These are phyloP conservation scores for Clonostachys chloroleuca DNA, from an alignment of 2,329 filamentous ascomycete genomes.

Conservation along the genomic window DNA sequence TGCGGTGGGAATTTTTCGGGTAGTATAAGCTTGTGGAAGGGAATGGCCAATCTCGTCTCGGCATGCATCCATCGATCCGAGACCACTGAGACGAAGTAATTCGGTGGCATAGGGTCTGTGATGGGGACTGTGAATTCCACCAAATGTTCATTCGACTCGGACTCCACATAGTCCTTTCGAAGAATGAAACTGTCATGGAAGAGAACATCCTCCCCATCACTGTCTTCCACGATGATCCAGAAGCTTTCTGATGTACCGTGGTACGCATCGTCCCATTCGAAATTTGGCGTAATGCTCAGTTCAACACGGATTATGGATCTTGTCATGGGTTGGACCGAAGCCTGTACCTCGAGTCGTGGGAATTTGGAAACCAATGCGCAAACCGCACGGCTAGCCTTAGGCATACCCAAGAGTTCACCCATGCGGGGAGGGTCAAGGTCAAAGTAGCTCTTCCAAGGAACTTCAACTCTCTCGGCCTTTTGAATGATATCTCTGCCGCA, in stretches of 20 bases:
- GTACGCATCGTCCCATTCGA: conserved; percentile 88
- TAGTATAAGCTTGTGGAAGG: conserved; percentile 90
- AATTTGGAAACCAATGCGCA: conserved; percentile 89
- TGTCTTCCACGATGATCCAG: conserved; percentile 97
- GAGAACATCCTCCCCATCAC: conserved; percentile 91
- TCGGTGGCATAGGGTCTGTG: conserved; percentile 94
- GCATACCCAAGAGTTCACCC: conserved; percentile 89
- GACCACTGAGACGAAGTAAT: conserved; percentile 94
- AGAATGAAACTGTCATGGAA: conserved; percentile 94
- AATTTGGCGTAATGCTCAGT: conserved; percentile 87
- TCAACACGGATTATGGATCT: conserved; percentile 89
- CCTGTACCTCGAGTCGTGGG: conserved; percentile 86
- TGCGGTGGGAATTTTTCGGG: conserved; percentile 95
- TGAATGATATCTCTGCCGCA: conserved; percentile 83
- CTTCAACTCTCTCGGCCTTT: conserved; percentile 92
- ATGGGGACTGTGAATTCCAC: conserved; percentile 97
- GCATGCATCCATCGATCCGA: conserved; percentile 99
- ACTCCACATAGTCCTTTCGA: conserved; percentile 79
- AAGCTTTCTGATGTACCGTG: conserved; percentile 89
- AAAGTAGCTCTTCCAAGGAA: conserved; percentile 90
- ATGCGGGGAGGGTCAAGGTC: conserved; percentile 94
- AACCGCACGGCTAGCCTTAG: conserved; percentile 80
- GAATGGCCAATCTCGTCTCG: conserved; percentile 87
- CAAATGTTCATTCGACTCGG: conserved; percentile 87
- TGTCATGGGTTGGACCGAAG: conserved; percentile 91